Evolutionary conservation across 805 yeast genomes (phyloP), one percentile per base, ranked within the genome.

Genomic region (Candida lessepsii): DNA sequence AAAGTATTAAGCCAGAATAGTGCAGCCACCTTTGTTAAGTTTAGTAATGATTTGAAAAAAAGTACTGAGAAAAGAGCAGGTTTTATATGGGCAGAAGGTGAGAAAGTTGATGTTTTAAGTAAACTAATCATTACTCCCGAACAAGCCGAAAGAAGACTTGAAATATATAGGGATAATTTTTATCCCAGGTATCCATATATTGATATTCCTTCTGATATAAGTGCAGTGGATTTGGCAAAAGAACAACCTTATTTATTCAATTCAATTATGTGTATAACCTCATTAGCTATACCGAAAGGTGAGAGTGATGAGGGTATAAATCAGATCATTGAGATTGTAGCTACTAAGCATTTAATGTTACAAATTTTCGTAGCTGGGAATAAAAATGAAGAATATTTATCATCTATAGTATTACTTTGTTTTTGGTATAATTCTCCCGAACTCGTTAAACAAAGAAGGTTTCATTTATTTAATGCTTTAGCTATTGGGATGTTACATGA

Each of bases 391-490:
- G 90, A 86, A 56, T 60, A 86, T 26, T 63, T 88, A 28, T 81
- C 82, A 56, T 65, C 81, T 14, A 63, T 85, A 36, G 54, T 84
- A 14, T 52, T 86, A 5, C 65, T 84, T 38, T 74, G 84, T 18
- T 59, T 82, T 20, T 89, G 96, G 96, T 88, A 87, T 56, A 86
- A 84, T 48, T 76, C 86, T 3, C 86, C 96, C 0, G 96, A 87
- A 58, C 67, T 86, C 50, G 85, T 86, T 48, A 85, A 81, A 47
- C 85, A 84, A 50, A 77, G 95, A 42, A 76, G 95, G 35, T 81
- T 82, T 48, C 93, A 86, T 55, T 65, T 87, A 38, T 71, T 86
- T 47, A 77, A 79, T 40, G 67, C 77, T 10, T 65, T 86, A 16
- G 79, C 89, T 38, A 77, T 82, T 10, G 70, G 83, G 3, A 67